Evolutionary conservation across 2,329 filamentous ascomycete genomes (phyloP).

Genomic region (Monosporascus cannonballus): DNA sequence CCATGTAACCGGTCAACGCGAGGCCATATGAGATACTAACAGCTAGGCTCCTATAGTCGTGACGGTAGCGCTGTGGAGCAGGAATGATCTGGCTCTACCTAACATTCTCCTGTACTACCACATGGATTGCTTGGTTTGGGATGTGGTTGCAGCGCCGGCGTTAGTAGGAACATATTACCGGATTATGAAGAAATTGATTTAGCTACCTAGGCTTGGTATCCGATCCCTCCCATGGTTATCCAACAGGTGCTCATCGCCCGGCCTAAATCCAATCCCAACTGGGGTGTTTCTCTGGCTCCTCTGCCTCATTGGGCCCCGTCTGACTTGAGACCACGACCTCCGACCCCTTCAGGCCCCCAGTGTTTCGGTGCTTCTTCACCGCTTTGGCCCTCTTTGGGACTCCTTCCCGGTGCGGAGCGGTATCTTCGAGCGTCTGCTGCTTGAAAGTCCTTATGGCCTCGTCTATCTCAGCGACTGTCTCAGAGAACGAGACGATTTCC

Average conservation of each 20-base stretch:
- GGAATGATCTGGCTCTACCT: slow-evolving; percentile 7
- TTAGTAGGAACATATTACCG: not conserved
- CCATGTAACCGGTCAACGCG: not conserved
- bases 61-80: slow-evolving; percentile 16
- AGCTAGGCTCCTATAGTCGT: slow-evolving; percentile 8
- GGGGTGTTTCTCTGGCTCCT: not conserved
- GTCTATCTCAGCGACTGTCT: slow-evolving; percentile 7
- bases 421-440: not conserved
- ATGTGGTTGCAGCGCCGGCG: not conserved
- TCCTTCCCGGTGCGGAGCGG: not conserved
- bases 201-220: too few relatives aligned
- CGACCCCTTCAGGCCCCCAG: not conserved
- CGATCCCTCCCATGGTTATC: not conserved
- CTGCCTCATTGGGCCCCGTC: not conserved
- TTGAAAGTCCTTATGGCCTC: slow-evolving; percentile 10
- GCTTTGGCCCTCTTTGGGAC: not conserved
- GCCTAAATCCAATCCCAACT: not conserved
- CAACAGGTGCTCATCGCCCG: not conserved
- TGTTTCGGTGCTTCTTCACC: not conserved
- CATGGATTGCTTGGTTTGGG: not conserved
- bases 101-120: not conserved
- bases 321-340: not conserved
- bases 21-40: slow-evolving; percentile 2
- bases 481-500: slow-evolving; percentile 9
- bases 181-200: too few relatives aligned